Conservation (phyloP, 768 basidiomycete species). For the Nidularia pulvinata region DNA sequence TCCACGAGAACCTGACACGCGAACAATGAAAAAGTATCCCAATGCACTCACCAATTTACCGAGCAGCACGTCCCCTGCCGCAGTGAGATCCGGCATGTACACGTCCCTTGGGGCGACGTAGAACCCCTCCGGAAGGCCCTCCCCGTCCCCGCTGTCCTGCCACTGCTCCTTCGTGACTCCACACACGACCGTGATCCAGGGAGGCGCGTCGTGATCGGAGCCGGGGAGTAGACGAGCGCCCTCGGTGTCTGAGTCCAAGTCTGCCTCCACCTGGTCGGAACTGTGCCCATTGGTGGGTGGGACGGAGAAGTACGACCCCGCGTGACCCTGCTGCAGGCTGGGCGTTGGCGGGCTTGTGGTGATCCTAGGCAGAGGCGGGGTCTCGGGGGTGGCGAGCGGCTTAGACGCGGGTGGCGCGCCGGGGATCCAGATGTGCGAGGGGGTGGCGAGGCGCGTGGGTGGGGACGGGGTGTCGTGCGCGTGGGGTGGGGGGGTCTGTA, state of each 20-base stretch:
- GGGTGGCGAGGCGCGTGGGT: slow-evolving; percentile 40
- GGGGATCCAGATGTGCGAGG: slow-evolving; percentile 56
- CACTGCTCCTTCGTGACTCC: slow-evolving; percentile 65
- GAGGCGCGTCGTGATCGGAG: slow-evolving; percentile 12
- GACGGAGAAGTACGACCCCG: neutral
- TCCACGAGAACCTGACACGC: neutral
- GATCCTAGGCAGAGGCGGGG: neutral
- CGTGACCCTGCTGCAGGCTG: neutral
- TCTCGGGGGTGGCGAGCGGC: slow-evolving; percentile 13
- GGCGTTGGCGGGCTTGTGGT: no score
- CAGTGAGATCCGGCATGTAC: slow-evolving; percentile 84
- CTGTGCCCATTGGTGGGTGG: no score
- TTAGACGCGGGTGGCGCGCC: slow-evolving; percentile 54
- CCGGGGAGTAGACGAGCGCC: slow-evolving; percentile 51
- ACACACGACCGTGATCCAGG: slow-evolving; percentile 81
- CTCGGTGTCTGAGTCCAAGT: slow-evolving; percentile 10
- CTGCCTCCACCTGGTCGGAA: neutral
- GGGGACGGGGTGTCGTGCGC: slow-evolving; percentile 1
- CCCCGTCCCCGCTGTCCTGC: slow-evolving; percentile 28
- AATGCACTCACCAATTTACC: slow-evolving; percentile 67
- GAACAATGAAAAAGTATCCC: neutral
- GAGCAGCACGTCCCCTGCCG: slow-evolving; percentile 70
- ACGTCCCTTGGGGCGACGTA: slow-evolving; percentile 76
- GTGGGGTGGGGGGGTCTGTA: slow-evolving; percentile 3
- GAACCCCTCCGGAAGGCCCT: slow-evolving; percentile 62